These are phyloP conservation scores for Podaxis rugospora DNA, from an alignment of 768 basidiomycete species.

Conservation along the genomic window DNA sequence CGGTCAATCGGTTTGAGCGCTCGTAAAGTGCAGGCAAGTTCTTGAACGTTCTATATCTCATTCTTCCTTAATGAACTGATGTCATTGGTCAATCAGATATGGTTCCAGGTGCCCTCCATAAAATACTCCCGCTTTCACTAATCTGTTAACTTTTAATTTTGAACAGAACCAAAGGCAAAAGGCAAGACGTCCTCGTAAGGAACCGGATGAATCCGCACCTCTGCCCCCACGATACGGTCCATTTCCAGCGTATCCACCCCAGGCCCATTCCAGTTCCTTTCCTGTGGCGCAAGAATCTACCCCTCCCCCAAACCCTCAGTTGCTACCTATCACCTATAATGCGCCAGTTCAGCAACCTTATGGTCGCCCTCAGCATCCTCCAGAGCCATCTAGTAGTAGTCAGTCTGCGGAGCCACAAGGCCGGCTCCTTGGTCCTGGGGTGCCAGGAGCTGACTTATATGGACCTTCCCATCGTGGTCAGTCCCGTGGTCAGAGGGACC, in stretches of 20 bases:
- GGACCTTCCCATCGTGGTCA: conserved; percentile 8
- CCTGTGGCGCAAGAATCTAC: conserved; percentile 2
- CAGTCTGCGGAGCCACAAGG: conserved; percentile 29
- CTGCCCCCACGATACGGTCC: conserved; percentile 62
- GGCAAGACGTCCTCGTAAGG: conserved; percentile 68
- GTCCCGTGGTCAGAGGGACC: conserved; percentile 5
- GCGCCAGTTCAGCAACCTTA: conserved; percentile 11
- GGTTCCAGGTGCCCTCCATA: conserved; percentile 67
- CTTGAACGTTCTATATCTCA: background rate
- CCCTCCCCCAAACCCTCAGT: conserved; percentile 3
- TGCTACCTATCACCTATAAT: conserved; percentile 7
- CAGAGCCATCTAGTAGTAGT: conserved; percentile 23
- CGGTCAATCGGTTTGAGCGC: conserved; percentile 85
- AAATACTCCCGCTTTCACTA: conserved; percentile 15
- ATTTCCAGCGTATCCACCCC: conserved; percentile 34
- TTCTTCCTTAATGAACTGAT: conserved; percentile 12
- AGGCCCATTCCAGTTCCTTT: conserved; percentile 8
- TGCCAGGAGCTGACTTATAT: conserved; percentile 36
- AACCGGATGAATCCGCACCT: conserved; percentile 46
- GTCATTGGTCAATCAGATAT: conserved; percentile 51
- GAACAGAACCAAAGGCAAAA: conserved; percentile 84
- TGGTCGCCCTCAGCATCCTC: conserved; percentile 15
- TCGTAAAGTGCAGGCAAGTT: conserved; percentile 81
- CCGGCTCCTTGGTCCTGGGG: conserved; percentile 50
- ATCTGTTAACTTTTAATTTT: conserved; percentile 19